Conservation (phyloP, 768 basidiomycete genomes). For the Glaciozyma antarctica region DNA sequence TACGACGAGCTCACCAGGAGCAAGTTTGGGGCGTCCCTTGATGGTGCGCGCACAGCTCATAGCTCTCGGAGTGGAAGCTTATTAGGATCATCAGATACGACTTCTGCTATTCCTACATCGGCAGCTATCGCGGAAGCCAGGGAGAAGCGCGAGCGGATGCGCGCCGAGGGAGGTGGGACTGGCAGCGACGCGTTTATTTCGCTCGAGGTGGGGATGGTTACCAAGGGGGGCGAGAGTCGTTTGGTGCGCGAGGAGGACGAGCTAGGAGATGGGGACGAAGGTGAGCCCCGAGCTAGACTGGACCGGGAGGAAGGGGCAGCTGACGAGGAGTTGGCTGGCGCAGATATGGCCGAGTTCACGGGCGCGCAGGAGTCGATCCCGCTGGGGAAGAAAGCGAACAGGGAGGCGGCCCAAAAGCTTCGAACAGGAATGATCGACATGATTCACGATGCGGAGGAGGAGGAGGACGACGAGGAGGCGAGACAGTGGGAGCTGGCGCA, state of each 20-base stretch:
- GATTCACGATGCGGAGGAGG: constrained; percentile 43
- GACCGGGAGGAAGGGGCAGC: neutral
- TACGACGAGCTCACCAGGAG: constrained; percentile 34
- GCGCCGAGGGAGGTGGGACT: constrained; percentile 32
- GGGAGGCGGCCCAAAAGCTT: constrained; percentile 37
- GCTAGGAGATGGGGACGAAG: constrained; percentile 38
- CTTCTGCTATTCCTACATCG: constrained; percentile 39
- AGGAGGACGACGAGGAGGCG: constrained; percentile 39
- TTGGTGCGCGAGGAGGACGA: constrained; percentile 45
- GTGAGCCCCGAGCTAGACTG: neutral
- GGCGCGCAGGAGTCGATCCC: constrained; percentile 32
- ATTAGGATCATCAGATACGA: constrained; percentile 20
- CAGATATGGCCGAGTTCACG: constrained; percentile 27
- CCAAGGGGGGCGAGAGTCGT: constrained; percentile 41
- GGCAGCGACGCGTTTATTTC: constrained; percentile 39
- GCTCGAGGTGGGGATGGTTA: constrained; percentile 38
- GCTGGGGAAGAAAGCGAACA: constrained; percentile 41
- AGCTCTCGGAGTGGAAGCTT: too few relatives aligned
- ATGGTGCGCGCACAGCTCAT: constrained; percentile 5
- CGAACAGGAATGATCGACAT: constrained; percentile 41
- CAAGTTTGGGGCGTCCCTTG: constrained; percentile 36
- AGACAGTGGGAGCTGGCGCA: constrained; percentile 39
- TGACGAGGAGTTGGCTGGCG: neutral
- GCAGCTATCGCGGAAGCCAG: constrained; percentile 41
- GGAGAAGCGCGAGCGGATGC: constrained; percentile 38